Evolutionary conservation across 257 asterid species (phyloP).

Genomic region (Cordia subcordata): DNA sequence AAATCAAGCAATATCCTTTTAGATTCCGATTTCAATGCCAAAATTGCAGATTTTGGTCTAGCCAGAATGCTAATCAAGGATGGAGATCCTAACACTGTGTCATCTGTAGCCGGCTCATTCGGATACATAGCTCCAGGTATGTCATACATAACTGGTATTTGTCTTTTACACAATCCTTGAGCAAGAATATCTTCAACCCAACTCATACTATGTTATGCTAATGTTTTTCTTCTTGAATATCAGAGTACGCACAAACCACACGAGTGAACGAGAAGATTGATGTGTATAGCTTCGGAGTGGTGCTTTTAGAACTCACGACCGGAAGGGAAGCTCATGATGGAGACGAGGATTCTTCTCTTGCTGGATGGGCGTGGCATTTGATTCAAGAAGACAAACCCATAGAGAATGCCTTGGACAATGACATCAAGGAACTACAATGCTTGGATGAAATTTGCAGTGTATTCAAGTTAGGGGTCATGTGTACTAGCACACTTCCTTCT

Average conservation of each 20-base stretch:
- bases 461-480: slow-evolving; percentile 66
- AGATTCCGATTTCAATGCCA: slow-evolving; percentile 41
- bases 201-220: neutral
- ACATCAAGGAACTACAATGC: slow-evolving; percentile 47
- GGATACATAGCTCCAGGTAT: slow-evolving; percentile 47
- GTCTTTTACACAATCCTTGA: neutral
- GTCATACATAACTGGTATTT: neutral
- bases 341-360: slow-evolving; percentile 60
- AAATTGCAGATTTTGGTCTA: slow-evolving; percentile 58
- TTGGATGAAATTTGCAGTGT: slow-evolving; percentile 50
- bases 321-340: slow-evolving; percentile 76
- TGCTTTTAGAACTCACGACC: slow-evolving; percentile 71
- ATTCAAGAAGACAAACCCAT: slow-evolving; percentile 42
- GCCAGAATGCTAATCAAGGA: slow-evolving; percentile 39
- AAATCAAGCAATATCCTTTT: slow-evolving; percentile 50
- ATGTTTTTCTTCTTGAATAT: slow-evolving; percentile 1
- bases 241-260: slow-evolving; percentile 74
- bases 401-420: slow-evolving; percentile 48
- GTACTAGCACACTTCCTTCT: slow-evolving; percentile 54
- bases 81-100: slow-evolving; percentile 31
- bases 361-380: slow-evolving; percentile 74
- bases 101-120: slow-evolving; percentile 37
- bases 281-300: slow-evolving; percentile 82
- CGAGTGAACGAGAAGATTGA: slow-evolving; percentile 85
- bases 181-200: neutral